A percentile compares a stretch with the other conserved stretches of the same genome.
phyloP scores from a whole-genome alignment of 2,329 filamentous ascomycete genomes.

The Ascochyta clinopodiicola region DNA sequence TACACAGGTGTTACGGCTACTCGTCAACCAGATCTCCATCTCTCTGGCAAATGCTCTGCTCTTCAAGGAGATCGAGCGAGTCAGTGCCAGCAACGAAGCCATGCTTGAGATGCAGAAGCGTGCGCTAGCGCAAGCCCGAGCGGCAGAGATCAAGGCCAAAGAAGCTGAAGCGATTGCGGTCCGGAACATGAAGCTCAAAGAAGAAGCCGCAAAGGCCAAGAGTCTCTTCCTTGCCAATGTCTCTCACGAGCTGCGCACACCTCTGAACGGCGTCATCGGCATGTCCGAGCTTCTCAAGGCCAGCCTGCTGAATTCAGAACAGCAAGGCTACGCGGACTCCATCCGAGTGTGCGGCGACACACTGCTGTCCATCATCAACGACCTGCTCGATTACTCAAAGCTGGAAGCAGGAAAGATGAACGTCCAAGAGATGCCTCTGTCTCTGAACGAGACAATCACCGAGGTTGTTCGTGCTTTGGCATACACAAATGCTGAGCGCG shows the following conservation, averaged over 20 bases:
- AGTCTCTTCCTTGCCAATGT: constrained; percentile 72
- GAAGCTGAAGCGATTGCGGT: constrained; percentile 77
- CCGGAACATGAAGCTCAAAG: constrained; percentile 79
- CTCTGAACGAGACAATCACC: constrained; percentile 63
- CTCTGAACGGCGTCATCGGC: constrained; percentile 62
- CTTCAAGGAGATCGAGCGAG: constrained; percentile 74
- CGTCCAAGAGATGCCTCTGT: constrained; percentile 66
- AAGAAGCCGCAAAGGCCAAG: constrained; percentile 83
- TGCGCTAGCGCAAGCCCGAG: constrained; percentile 73
- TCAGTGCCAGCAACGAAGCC: constrained; percentile 76
- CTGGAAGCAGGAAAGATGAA: constrained; percentile 62
- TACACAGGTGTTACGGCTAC: constrained; percentile 62
- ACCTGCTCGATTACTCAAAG: constrained; percentile 60
- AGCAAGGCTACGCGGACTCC: constrained; percentile 68
- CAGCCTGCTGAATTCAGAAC: constrained; percentile 62
- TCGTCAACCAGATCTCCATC: constrained; percentile 78
- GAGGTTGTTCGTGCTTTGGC: constrained; percentile 69
- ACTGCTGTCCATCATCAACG: constrained; percentile 60
- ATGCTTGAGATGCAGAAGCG: constrained; percentile 81
- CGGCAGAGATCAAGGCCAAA: constrained; percentile 78
- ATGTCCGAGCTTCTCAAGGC: constrained; percentile 68
- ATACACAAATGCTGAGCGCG: constrained; percentile 68
- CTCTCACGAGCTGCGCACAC: constrained; percentile 64
- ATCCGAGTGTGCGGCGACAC: constrained; percentile 69
- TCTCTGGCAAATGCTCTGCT: constrained; percentile 69